Conservation (phyloP, 2,329 filamentous ascomycete genomes). For the Albifimbria verrucaria region DNA sequence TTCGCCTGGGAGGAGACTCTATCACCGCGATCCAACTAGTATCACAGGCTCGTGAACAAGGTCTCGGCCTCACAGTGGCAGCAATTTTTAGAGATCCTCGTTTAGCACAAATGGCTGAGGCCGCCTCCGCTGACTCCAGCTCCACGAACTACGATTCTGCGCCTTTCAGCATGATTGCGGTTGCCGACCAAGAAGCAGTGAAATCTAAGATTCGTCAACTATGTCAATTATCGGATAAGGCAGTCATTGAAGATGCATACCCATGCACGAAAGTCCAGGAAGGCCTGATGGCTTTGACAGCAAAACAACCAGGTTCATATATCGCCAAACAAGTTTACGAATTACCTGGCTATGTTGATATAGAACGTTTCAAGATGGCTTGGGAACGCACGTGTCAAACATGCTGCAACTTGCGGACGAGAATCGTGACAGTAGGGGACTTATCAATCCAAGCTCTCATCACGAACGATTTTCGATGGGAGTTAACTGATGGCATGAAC, state of each 20-base stretch:
- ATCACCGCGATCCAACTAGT: constrained; percentile 18
- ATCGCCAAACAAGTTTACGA: neutral
- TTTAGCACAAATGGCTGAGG: no score
- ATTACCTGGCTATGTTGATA: neutral
- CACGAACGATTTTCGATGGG: neutral
- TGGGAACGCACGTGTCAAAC: neutral
- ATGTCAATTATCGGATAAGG: neutral
- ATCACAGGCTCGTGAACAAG: constrained; percentile 2
- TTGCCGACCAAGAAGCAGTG: no score
- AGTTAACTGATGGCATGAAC: neutral
- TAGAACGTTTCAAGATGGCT: neutral
- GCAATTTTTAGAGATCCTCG: constrained; percentile 14
- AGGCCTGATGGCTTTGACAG: constrained; percentile 2
- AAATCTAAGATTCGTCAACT: neutral
- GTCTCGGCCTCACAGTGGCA: constrained; percentile 7
- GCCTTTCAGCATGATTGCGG: no score
- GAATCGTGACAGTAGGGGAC: neutral
- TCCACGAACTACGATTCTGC: no score
- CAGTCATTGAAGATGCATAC: constrained; percentile 1
- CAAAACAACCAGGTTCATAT: neutral
- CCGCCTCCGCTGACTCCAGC: no score
- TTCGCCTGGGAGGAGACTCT: constrained; percentile 23
- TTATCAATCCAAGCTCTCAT: neutral
- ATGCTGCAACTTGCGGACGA: constrained; percentile 1
- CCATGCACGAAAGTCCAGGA: constrained; percentile 4